A percentile compares a stretch with the other conserved stretches of the same genome.
phyloP scores from a whole-genome alignment of 2,329 filamentous ascomycete genomes.

The Orbilia javanica region DNA sequence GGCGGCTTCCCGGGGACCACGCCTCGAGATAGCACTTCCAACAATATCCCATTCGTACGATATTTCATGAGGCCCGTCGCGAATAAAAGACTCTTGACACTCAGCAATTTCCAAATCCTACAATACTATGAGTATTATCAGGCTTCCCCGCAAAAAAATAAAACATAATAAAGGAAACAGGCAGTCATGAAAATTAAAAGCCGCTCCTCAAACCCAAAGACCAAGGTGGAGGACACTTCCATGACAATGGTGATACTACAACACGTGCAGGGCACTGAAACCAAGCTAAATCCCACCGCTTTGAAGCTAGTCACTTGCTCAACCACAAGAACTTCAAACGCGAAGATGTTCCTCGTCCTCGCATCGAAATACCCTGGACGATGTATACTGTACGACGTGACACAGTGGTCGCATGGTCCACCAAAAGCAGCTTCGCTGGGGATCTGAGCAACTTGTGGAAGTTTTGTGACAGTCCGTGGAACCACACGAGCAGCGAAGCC shows the following conservation, averaged over 20 bases:
- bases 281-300: constrained; percentile 41
- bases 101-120: constrained; percentile 23
- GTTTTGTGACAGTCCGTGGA: constrained; percentile 47
- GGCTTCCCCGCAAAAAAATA: constrained; percentile 8
- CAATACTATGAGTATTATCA: neutral
- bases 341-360: constrained; percentile 36
- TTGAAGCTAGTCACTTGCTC: constrained; percentile 34
- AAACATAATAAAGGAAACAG: neutral
- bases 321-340: constrained; percentile 40
- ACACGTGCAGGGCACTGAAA: constrained; percentile 59
- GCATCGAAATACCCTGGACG: constrained; percentile 45
- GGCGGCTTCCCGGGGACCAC: constrained; percentile 15
- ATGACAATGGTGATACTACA: constrained; percentile 46
- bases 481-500: constrained; percentile 30
- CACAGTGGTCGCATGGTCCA: constrained; percentile 50
- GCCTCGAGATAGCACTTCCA: neutral
- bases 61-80: constrained; percentile 20
- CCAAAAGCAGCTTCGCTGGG: constrained; percentile 6
- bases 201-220: constrained; percentile 5
- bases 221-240: constrained; percentile 22
- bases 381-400: constrained; percentile 53
- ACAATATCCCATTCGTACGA: neutral
- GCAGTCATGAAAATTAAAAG: constrained; percentile 5
- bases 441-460: constrained; percentile 43
- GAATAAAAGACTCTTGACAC: constrained; percentile 34